Evolutionary conservation across 257 asterid genomes (phyloP).

Genomic region (Echium plantagineum): DNA sequence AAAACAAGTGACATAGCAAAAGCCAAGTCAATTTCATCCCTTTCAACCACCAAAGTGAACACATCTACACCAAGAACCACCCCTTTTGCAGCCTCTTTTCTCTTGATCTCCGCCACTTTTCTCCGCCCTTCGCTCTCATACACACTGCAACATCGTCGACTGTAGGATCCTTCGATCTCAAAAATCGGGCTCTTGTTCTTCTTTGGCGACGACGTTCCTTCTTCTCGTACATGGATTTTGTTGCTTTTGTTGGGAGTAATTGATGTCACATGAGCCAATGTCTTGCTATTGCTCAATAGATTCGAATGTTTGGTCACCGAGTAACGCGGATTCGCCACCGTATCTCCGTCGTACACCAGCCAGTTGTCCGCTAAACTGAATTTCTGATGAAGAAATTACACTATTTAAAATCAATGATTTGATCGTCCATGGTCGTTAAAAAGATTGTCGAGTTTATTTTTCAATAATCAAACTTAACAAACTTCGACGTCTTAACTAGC

Average conservation of each 20-base stretch:
- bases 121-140: conserved; percentile 43
- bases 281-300: conserved; percentile 17
- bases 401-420: too few relatives aligned
- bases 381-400: conserved; percentile 29
- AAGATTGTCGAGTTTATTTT: too few relatives aligned
- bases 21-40: conserved; percentile 35
- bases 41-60: conserved; percentile 40
- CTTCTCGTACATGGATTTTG: not conserved
- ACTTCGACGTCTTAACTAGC: too few relatives aligned
- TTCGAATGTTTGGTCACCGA: conserved; percentile 36
- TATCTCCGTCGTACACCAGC: conserved; percentile 55
- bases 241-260: not conserved
- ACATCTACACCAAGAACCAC: conserved; percentile 47
- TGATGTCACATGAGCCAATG: conserved; percentile 32
- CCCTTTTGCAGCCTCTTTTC: conserved; percentile 47
- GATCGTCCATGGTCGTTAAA: too few relatives aligned
- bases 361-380: conserved; percentile 50
- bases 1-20: conserved; percentile 57
- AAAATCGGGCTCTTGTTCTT: conserved; percentile 12
- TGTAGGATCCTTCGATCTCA: conserved; percentile 49
- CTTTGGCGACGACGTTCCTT: not conserved
- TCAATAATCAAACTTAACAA: too few relatives aligned
- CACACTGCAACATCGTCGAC: conserved; percentile 38
- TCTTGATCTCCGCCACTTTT: conserved; percentile 53
- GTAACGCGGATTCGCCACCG: conserved; percentile 25